Evolutionary conservation across 345 rosid genomes (phyloP), one percentile per base, ranked within the genome.

Genomic region (Diplotaxis tenuifolia): DNA sequence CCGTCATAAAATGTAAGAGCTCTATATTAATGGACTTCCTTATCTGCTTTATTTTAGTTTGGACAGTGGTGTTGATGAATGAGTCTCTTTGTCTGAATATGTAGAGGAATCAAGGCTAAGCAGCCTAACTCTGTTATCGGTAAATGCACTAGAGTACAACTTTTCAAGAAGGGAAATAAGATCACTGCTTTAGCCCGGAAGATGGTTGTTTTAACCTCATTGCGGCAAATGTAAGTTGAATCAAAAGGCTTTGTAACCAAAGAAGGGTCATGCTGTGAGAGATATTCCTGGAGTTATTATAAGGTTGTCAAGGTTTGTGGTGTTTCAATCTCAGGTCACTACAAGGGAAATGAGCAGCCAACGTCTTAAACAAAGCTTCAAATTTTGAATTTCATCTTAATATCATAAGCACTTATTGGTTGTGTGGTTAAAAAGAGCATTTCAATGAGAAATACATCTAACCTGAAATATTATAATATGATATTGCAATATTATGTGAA

Each of bases 201-300:
- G 67, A 62, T 62, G 67, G 67, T 62, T 62, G 67, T n/a, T n/a
- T n/a, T n/a, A 62, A 62, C 29, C 40, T 20, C 67, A 62, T 61
- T 21, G 67, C 36, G 45, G 67, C 14, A 62, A 62, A 62, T 38
- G 66, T 62, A 34, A 62, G 66, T 62, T 53, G 1, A 42, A 42
- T 42, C 4, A 42, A 18, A 16, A 45, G 0, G 62, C 1, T 22
- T 9, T 42, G 14, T 45, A 29, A 20, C 2, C 45, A 50, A 4
- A 88, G 12, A 87, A 87, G 79, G 88, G 91, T 7, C 91, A 87
- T 42, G 92, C 92, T 5, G 89, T 87, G 18, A 89, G 92, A 67
- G 89, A 87, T 87, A 87, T 87, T 84, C 89, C 89, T 4, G 92
- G 92, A 58, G 92, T 87, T 38, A 81, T 89, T 87, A 85, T 85